Conservation (phyloP, 2,329 filamentous ascomycete species). For the Xylariales sp. region DNA sequence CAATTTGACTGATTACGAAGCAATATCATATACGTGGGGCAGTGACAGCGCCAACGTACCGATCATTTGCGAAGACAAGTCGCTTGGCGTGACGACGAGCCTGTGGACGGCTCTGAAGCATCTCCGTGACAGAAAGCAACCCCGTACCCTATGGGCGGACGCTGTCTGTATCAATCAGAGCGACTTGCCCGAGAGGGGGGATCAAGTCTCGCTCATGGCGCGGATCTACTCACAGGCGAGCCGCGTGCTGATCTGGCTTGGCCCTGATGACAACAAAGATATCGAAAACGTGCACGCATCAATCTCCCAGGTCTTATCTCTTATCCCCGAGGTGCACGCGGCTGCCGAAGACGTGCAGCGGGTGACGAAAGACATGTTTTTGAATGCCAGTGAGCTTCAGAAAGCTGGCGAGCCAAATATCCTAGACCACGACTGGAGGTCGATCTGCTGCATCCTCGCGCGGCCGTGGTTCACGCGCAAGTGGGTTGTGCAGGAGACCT, state of each 20-base stretch:
- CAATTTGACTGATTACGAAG: background rate
- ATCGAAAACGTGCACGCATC: background rate
- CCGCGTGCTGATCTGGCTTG: background rate
- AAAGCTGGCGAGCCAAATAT: background rate
- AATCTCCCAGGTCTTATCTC: background rate
- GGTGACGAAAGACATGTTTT: background rate
- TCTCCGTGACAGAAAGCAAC: background rate
- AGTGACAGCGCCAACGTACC: too few species aligned
- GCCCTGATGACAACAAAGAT: background rate
- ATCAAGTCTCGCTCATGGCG: background rate
- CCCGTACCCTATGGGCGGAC: background rate
- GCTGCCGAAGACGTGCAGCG: background rate
- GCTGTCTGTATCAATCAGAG: background rate
- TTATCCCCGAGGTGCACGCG: background rate
- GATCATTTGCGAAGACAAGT: background rate
- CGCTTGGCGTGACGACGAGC: background rate
- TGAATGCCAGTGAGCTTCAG: background rate
- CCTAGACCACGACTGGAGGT: background rate
- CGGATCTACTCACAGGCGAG: background rate
- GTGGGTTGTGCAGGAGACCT: conserved; percentile 11
- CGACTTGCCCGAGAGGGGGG: background rate
- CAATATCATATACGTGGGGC: conserved; percentile 3
- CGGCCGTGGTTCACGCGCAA: conserved; percentile 1
- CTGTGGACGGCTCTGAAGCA: background rate
- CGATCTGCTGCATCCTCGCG: background rate